phyloP scores from a whole-genome alignment of 352 stramenopile species.

The Phytophthora rubi region DNA sequence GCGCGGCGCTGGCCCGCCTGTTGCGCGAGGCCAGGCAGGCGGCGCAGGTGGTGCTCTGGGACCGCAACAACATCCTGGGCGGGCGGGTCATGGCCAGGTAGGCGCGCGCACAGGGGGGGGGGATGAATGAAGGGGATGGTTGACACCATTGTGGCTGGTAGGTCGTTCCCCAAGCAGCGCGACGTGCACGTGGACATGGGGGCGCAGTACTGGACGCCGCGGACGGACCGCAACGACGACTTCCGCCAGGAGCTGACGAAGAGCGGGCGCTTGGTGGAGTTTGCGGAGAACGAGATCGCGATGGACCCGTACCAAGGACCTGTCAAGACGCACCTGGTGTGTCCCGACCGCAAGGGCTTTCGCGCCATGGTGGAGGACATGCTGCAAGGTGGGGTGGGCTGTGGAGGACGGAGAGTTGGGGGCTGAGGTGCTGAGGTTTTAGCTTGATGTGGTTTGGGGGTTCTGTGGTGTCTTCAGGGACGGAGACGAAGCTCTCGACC shows the following conservation, averaged over 20 bases:
- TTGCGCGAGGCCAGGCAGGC: slow-evolving; percentile 53
- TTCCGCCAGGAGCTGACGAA: slow-evolving; percentile 45
- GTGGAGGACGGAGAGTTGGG: neutral
- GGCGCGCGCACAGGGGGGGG: neutral
- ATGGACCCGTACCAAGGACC: slow-evolving; percentile 51
- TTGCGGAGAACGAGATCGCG: slow-evolving; percentile 56
- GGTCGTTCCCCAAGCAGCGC: slow-evolving; percentile 67
- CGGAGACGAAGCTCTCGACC: slow-evolving; percentile 44
- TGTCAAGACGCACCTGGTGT: slow-evolving; percentile 47
- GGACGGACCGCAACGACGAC: slow-evolving; percentile 58
- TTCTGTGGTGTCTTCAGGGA: slow-evolving; percentile 34
- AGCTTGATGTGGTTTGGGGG: neutral
- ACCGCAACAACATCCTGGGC: slow-evolving; percentile 73
- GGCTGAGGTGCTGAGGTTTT: neutral
- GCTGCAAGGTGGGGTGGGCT: slow-evolving; percentile 38
- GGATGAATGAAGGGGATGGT: neutral
- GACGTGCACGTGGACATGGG: slow-evolving; percentile 68
- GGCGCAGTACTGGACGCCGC: slow-evolving; percentile 71
- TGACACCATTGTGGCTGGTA: neutral
- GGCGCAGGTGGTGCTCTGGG: slow-evolving; percentile 65
- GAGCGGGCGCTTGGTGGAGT: slow-evolving; percentile 43
- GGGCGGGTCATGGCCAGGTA: slow-evolving; percentile 75
- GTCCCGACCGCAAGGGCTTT: slow-evolving; percentile 51
- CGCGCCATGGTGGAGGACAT: slow-evolving; percentile 61
- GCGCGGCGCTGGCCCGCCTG: slow-evolving; percentile 55